Evolutionary conservation across 495 filamentous ascomycete genomes (phyloP).

Genomic region (Trichoderma erinaceum): DNA sequence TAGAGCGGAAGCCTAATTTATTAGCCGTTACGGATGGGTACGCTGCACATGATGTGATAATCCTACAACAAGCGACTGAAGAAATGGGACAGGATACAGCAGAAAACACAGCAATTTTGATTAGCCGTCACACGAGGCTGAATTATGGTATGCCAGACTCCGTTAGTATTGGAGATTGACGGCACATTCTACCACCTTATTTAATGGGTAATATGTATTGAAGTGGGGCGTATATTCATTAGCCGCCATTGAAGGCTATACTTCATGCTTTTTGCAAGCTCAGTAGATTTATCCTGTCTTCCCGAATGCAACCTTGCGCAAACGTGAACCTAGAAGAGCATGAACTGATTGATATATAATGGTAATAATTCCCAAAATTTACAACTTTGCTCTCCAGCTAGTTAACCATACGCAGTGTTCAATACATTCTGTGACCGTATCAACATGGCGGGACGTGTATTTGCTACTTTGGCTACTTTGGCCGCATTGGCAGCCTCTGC

Average conservation of each 20-base stretch:
- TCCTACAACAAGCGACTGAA: neutral
- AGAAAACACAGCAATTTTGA: neutral
- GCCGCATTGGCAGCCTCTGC: conserved; percentile 20
- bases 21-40: neutral
- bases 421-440: neutral
- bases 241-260: conserved; percentile 13
- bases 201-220: neutral
- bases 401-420: neutral
- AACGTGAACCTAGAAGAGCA: neutral
- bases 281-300: neutral
- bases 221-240: neutral
- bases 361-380: neutral
- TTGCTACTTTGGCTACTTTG: conserved; percentile 21
- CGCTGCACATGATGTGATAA: neutral
- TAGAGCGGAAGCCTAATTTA: neutral
- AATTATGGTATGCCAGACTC: neutral
- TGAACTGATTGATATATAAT: neutral
- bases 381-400: neutral
- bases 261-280: neutral
- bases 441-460: conserved; percentile 13
- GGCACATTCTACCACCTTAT: neutral
- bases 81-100: neutral
- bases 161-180: neutral
- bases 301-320: neutral
- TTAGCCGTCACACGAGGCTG: neutral